Evolutionary conservation across 73 alveolate species (phyloP), one percentile per base, ranked within the genome.

Genomic region (Paramecium biaurelia): DNA sequence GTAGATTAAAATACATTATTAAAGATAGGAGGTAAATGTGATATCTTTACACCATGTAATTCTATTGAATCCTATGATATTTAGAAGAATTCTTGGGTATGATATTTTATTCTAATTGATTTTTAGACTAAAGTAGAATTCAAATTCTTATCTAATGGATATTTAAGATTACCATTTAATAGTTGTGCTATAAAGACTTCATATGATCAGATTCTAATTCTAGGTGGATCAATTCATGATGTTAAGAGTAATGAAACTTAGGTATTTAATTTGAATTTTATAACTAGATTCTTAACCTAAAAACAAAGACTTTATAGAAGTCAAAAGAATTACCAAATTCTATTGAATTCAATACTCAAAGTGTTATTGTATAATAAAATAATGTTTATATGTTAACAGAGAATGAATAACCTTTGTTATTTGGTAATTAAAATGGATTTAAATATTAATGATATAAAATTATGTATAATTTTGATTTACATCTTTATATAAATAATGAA

Each of bases 11-110:
- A 38, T 38, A 43, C 45, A 14, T 23, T 79, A 21, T 18, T 79
- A 4, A 79, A 79, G 5, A 79, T 79, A 79, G 90, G 90, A 43
- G 90, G 90, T 21, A 79, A 79, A 24, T 42, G 63, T 24, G 90
- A 79, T 79, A 79, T 79, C 3, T 79, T 79, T 34, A 79, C 90
- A 20, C 90, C 90, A 6, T 79, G 90, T 30, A 79, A 79, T 79
- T 79, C 23, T 2, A 79, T 79, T 2, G 90, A 79, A 21, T 24
- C 56, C 21, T 79, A 79, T 45, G 72, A 79, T 21, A 79, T 45
- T 42, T 7, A 41, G 8, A 79, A 79, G 20, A 41, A 79, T 21
- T 8, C 14, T 3, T 79, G 90, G 90, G 90, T 79, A 79, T 11
- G 4, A 38, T 38, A 15, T 45, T 11, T 20, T 8, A 10, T 20